Evolutionary conservation across 148 eudicot species (phyloP), one percentile per base, ranked within the genome.

Genomic region (Fagopyrum homotropicum): DNA sequence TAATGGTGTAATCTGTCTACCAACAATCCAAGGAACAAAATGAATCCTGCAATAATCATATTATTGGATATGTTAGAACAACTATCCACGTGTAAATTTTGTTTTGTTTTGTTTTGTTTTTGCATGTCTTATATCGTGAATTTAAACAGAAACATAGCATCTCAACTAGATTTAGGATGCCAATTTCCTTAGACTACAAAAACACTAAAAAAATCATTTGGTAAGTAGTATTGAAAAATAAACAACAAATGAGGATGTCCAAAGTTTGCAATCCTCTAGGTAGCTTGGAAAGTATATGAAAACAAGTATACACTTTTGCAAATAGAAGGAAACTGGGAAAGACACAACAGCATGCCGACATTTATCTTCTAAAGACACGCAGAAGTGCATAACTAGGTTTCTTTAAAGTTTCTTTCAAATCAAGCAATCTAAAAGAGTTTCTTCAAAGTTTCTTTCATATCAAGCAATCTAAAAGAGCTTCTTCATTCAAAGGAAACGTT

Each of bases 1-100:
- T 86, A 86, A 76, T 83, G 80, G 51, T 86, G 86, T 48, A 83
- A 74, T 69, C 76, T 81, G 68, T 86, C 89, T 2, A 86, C 75
- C 85, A 80, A 82, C 56, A 83, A 56, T 11, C 78, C 77, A n/a
- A 86, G 84, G 71, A 86, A 86, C 51, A 86, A 73, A 45, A 79
- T 15, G 69, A 86, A 82, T 46, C 89, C 89, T 86, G 85, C 80
- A 80, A 17, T n/a, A 2, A 6, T 7, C 12, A 40, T 6, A 69
- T 7, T 3, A 17, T 16, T 40, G n/a, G 12, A 17, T 55, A 54
- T 55, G 22, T 55, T 55, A 55, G 60, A 55, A 55, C 19, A 5
- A 15, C 15, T n/a, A 55, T 16, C 60, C 22, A 55, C 26, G 17
- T 5, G 7, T 16, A 22, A 17, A 55, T 16, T n/a, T 4, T 55